Base-by-base conservation (phyloP, 176 grass and related monocot species). In the Cenchrus americanus region DNA sequence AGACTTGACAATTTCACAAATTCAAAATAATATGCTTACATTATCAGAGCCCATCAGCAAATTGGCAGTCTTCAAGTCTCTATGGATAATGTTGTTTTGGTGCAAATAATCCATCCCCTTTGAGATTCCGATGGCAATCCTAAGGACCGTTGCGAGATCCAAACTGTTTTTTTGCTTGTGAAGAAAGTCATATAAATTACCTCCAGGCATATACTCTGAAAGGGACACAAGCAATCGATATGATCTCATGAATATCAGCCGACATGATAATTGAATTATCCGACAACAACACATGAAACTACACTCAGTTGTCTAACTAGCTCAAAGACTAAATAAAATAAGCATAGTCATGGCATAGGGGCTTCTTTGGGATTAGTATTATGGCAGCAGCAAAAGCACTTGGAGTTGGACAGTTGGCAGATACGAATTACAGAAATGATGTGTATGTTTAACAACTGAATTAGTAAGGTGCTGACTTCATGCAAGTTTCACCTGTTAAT, bases 31-130 rank as follows among this genome's bases (percentile, higher is more conserved):
- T 67, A 80, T 37, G 14, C 86, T 79, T 85, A 98, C 96, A 76
- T 90, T 81, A 80, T 83, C 80, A 71, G 84, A 55, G 49, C 92
- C 91, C 37, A 98, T 90, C 60, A 98, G 81, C 85, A 98, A 87
- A 86, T 98, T 98, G 78, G 93, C 93, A 21, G 89, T 93, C 73
- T 98, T 98, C 43, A 98, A 88, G 75, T 98, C 96, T 75, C 96
- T 91, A 83, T 98, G 96, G 57, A 98, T 89, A 61, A 98, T 96
- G 75, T 90, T 94, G n/a, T 96, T 94, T 68, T 57, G 81, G 83
- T 98, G 96, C 76, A 98, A 93, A 86, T 98, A 98, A 63, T 88
- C 63, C 96, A 98, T 98, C 47, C 93, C 96, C 77, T 88, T 98
- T 15, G 88, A 92, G 75, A 98, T 88, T 76, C 89, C 96, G 54